Evolutionary conservation across 2,329 filamentous ascomycete species (phyloP).

Genomic region (Colletotrichum viniferum): DNA sequence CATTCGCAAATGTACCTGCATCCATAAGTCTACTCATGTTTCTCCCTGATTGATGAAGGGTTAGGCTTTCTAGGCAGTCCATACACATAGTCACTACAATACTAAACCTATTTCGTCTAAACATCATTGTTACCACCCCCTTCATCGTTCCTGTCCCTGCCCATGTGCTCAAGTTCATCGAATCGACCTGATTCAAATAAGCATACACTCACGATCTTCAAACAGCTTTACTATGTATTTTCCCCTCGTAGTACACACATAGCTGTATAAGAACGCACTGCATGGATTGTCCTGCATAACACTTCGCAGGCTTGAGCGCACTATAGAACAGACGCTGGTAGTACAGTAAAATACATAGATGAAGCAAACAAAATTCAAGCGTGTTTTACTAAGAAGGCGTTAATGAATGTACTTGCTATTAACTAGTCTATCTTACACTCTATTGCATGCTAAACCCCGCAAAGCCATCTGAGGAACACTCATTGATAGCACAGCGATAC

Average conservation of each 20-base stretch:
- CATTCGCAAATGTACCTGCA: neutral
- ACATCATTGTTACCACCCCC: neutral
- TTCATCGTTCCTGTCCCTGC: neutral
- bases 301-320: neutral
- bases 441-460: neutral
- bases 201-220: neutral
- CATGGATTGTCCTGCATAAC: neutral
- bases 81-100: neutral
- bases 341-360: neutral
- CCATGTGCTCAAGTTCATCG: neutral
- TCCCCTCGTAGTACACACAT: neutral
- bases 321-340: neutral
- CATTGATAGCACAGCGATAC: neutral
- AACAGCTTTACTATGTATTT: neutral
- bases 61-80: neutral
- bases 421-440: neutral
- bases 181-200: neutral
- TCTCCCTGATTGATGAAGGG: neutral
- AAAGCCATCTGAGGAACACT: neutral
- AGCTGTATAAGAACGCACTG: neutral
- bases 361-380: neutral
- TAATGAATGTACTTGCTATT: neutral
- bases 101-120: neutral
- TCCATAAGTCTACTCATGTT: neutral
- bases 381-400: neutral